Base-by-base conservation (phyloP, 306 rosid species). In the Castanea crenata region DNA sequence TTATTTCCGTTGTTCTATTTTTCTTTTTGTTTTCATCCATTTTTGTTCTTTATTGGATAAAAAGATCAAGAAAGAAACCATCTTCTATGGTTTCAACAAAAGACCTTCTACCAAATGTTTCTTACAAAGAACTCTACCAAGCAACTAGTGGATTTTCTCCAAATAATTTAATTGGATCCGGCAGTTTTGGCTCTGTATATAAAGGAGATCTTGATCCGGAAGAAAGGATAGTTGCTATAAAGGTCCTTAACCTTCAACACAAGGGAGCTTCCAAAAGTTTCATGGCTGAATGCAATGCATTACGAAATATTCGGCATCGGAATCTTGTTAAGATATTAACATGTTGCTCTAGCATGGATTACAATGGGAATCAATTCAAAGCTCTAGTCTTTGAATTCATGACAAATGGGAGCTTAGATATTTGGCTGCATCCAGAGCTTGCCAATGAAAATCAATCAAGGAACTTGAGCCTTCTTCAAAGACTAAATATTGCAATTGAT, bases 341-440 rank as follows among this genome's bases (percentile, higher is more conserved):
- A 71, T 79, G 84, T 49, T 79, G 86, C 59, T 79, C 84, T 0
- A 72, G 76, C 49, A 16, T 9, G 0, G 81, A 76, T 71, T 80
- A 79, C 72, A 44, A 55, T 5, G 86, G 83, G 11, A 74, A 70
- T 38, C 80, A 75, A 35, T 83, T 83, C n/a, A 75, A 83, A 76
- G 87, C 84, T 71, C 59, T 83, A 1, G 83, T 83, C 19, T 83
- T 79, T 46, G 55, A 64, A 10, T 80, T 63, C 55, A 80, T 83
- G 87, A 62, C 20, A 71, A 71, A 79, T 63, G 84, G 84, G 64
- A 83, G 78, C 81, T 79, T 83, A 23, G 87, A 83, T 59, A 29
- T 27, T 12, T 83, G 83, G 86, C 1, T 78, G 6, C 80, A 83
- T 74, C 80, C 77, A 1, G 0, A 0, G 3, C 14, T 3, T 13